A percentile compares a stretch with the other conserved stretches of the same genome.
These are phyloP conservation scores for Grosmannia penicillata DNA, from an alignment of 2,329 filamentous ascomycete species.

Conservation along the genomic window DNA sequence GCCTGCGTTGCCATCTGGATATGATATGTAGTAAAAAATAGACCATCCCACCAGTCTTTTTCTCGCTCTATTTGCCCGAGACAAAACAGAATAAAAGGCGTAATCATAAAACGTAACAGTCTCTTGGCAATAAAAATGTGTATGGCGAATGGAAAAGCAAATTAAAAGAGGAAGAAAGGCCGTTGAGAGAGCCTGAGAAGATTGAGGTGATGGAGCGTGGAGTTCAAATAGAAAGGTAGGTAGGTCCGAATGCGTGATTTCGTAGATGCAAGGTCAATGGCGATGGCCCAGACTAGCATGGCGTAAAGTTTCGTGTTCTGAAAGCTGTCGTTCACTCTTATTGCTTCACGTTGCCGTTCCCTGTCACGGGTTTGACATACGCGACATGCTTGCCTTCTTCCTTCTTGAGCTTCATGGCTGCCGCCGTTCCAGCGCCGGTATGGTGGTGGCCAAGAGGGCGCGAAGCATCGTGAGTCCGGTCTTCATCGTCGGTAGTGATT, in stretches of 20 bases:
- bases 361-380: slow-evolving; percentile 36
- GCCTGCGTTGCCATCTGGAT: slow-evolving; percentile 6
- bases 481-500: slow-evolving; percentile 41
- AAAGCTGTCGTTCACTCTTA: slow-evolving; percentile 9
- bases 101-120: slow-evolving; percentile 4
- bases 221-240: not conserved
- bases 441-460: slow-evolving; percentile 28
- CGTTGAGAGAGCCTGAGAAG: not conserved
- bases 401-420: slow-evolving; percentile 34
- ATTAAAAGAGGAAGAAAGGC: slow-evolving; percentile 4
- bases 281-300: not conserved
- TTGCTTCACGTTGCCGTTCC: slow-evolving; percentile 20
- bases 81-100: slow-evolving; percentile 1
- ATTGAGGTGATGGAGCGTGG: not conserved
- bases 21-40: slow-evolving; percentile 1
- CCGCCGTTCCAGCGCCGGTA: slow-evolving; percentile 17
- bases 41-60: not conserved
- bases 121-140: slow-evolving; percentile 3
- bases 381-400: slow-evolving; percentile 40
- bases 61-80: slow-evolving; percentile 1
- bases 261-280: too few species aligned
- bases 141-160: not conserved
- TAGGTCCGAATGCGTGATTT: too few species aligned
- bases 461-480: slow-evolving; percentile 14
- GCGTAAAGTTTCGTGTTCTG: not conserved